phyloP scores from a whole-genome alignment of 2,329 filamentous ascomycete genomes.

The Aspergillus sp. region DNA sequence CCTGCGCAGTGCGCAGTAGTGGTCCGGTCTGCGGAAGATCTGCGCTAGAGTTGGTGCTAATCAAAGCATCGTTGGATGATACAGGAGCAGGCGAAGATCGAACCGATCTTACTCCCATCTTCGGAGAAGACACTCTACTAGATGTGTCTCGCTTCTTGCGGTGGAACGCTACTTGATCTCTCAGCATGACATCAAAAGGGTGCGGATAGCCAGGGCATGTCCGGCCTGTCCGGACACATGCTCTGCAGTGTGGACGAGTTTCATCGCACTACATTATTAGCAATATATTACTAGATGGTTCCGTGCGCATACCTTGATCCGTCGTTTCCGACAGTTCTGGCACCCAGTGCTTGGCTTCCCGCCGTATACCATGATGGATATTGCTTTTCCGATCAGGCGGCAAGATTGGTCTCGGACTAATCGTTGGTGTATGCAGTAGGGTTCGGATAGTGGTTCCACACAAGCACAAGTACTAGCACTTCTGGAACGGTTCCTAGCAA shows the following conservation, averaged over 20 bases:
- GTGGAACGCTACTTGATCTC: slow-evolving; percentile 26
- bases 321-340: slow-evolving; percentile 31
- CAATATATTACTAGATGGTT: too few relatives aligned
- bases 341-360: slow-evolving; percentile 33
- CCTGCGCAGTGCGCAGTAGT: neutral
- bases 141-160: slow-evolving; percentile 17
- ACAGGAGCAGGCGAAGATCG: neutral
- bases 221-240: slow-evolving; percentile 31
- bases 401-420: neutral
- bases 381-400: neutral
- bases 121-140: neutral
- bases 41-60: neutral
- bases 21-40: neutral
- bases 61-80: neutral
- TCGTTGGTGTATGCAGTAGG: neutral
- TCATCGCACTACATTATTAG: slow-evolving; percentile 31
- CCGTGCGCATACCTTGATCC: slow-evolving; percentile 29
- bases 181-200: slow-evolving; percentile 32
- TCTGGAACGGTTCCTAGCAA: neutral
- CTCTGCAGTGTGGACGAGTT: slow-evolving; percentile 31
- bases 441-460: neutral
- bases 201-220: slow-evolving; percentile 33
- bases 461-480: neutral
- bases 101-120: neutral
- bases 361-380: slow-evolving; percentile 28